These are phyloP conservation scores for Ophidiomyces ophidiicola DNA, from an alignment of 2,329 filamentous ascomycete species.

Conservation along the genomic window DNA sequence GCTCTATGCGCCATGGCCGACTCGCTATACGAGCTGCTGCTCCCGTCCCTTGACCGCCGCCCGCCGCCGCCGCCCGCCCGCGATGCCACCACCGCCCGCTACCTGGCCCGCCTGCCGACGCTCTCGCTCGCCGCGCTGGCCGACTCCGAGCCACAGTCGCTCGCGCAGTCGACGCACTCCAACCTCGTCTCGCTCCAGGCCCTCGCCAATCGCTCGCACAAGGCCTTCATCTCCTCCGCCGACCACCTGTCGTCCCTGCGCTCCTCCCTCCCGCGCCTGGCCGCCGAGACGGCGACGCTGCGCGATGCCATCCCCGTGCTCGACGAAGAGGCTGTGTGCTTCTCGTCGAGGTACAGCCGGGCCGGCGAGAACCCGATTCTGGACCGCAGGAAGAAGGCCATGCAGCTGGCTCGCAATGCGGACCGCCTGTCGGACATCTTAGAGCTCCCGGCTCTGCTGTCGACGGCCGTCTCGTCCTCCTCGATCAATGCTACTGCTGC, in stretches of 20 bases:
- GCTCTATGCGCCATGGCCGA: slow-evolving; percentile 52
- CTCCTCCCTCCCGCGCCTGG: slow-evolving; percentile 58
- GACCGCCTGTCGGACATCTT: slow-evolving; percentile 83
- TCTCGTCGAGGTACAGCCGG: slow-evolving; percentile 73
- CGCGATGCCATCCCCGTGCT: slow-evolving; percentile 62
- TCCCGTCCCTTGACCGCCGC: slow-evolving; percentile 44
- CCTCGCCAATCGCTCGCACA: slow-evolving; percentile 80
- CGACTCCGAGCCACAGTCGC: slow-evolving; percentile 61
- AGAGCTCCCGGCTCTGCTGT: slow-evolving; percentile 74
- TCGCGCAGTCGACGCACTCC: slow-evolving; percentile 71
- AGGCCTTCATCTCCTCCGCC: slow-evolving; percentile 68
- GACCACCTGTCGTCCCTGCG: slow-evolving; percentile 62
- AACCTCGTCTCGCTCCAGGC: slow-evolving; percentile 71
- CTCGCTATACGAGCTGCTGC: slow-evolving; percentile 61
- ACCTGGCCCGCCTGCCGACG: slow-evolving; percentile 65
- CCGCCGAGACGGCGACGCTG: slow-evolving; percentile 53
- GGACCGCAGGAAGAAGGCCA: slow-evolving; percentile 61
- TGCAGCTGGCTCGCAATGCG: slow-evolving; percentile 73
- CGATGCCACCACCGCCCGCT: slow-evolving; percentile 45
- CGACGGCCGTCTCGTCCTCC: slow-evolving; percentile 50
- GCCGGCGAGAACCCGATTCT: slow-evolving; percentile 57
- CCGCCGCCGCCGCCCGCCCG: slow-evolving; percentile 27
- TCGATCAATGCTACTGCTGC: slow-evolving; percentile 33
- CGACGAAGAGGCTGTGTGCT: slow-evolving; percentile 64
- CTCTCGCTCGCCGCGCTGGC: slow-evolving; percentile 62